Conservation (phyloP, 169 alveolate species). For the Plasmodium inui region DNA sequence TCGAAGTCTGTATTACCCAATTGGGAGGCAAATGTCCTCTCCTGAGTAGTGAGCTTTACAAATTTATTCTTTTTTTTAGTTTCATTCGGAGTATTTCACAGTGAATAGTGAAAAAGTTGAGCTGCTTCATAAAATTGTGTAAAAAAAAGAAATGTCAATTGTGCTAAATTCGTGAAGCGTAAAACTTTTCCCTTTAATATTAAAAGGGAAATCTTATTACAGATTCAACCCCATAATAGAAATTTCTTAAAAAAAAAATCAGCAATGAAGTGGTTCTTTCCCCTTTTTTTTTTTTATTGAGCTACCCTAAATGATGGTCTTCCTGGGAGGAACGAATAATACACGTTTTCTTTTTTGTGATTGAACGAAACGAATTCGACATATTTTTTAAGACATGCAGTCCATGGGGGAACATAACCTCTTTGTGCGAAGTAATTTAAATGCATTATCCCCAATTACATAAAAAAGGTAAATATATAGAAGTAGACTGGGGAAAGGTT, state of each 20-base stretch:
- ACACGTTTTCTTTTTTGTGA: neutral
- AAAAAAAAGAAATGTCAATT: neutral
- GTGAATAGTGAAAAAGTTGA: neutral
- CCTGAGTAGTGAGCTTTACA: neutral
- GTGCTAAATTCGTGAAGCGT: neutral
- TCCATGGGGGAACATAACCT: neutral
- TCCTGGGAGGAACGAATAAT: neutral
- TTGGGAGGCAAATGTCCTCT: neutral
- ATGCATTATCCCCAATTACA: neutral
- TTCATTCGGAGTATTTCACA: neutral
- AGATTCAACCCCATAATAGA: neutral
- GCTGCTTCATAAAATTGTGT: neutral
- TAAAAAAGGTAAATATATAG: neutral
- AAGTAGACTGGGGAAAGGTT: neutral
- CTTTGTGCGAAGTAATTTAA: neutral
- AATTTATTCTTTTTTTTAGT: neutral
- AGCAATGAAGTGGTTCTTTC: neutral
- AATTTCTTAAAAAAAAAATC: neutral
- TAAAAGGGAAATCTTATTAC: neutral
- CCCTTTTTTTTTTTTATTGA: neutral
- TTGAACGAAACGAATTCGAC: neutral
- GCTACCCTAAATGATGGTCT: neutral
- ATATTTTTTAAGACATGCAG: neutral
- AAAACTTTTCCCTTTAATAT: neutral
- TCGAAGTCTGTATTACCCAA: neutral